These are phyloP conservation scores for Trichophyton verrucosum DNA, from an alignment of 2,329 filamentous ascomycete species.

Conservation along the genomic window DNA sequence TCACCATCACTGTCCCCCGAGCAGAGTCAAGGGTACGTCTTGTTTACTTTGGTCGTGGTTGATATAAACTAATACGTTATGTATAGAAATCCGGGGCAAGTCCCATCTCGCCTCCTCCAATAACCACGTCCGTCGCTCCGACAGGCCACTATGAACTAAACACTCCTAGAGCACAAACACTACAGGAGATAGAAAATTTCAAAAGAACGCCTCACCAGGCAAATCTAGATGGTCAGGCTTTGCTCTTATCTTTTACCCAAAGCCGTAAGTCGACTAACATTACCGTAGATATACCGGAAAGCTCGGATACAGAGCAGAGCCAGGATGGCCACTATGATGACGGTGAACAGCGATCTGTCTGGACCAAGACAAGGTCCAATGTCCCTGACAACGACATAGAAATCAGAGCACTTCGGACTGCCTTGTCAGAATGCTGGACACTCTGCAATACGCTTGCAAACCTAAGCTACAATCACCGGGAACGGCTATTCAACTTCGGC, in stretches of 20 bases:
- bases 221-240: conserved; percentile 61
- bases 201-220: conserved; percentile 47
- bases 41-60: neutral
- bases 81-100: conserved; percentile 22
- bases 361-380: conserved; percentile 21
- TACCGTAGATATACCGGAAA: conserved; percentile 24
- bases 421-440: conserved; percentile 82
- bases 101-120: conserved; percentile 53
- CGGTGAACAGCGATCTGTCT: conserved; percentile 14
- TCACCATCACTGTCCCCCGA: conserved; percentile 19
- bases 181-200: conserved; percentile 55
- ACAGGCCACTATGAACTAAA: conserved; percentile 55
- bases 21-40: conserved; percentile 12
- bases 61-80: neutral
- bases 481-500: conserved; percentile 63
- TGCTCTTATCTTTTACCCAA: neutral
- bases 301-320: conserved; percentile 14
- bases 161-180: conserved; percentile 72
- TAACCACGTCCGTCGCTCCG: conserved; percentile 62
- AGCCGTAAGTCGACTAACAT: conserved; percentile 17
- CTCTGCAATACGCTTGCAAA: conserved; percentile 82
- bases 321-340: conserved; percentile 14
- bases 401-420: conserved; percentile 56
- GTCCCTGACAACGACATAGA: conserved; percentile 43
- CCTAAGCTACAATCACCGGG: conserved; percentile 70